Conservation (phyloP, 345 rosid species). For the Litchi chinensis region DNA sequence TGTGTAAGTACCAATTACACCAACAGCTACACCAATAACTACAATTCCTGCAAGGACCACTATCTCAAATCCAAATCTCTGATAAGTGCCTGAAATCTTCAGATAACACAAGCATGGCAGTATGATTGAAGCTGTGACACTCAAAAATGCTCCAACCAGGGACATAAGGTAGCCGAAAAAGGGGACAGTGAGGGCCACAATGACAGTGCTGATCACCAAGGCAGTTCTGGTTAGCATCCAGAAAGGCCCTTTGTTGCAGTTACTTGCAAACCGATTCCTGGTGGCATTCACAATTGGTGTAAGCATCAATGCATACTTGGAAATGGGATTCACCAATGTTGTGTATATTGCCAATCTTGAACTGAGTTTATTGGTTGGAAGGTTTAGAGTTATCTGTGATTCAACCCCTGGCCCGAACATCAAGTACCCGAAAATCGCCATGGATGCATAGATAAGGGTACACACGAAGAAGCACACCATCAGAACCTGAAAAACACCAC, state of each 20-base stretch:
- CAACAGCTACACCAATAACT: constrained; percentile 35
- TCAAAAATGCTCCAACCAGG: constrained; percentile 65
- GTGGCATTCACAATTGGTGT: constrained; percentile 53
- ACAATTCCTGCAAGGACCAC: constrained; percentile 31
- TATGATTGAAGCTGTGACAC: constrained; percentile 47
- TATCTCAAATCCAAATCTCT: constrained; percentile 35
- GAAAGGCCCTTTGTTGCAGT: constrained; percentile 25
- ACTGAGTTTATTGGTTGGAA: constrained; percentile 45
- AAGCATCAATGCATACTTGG: constrained; percentile 63
- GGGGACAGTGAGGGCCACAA: constrained; percentile 53
- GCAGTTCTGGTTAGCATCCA: constrained; percentile 41
- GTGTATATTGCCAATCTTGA: constrained; percentile 69
- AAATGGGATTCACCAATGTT: constrained; percentile 58
- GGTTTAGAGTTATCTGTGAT: constrained; percentile 63
- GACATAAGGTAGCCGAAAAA: constrained; percentile 59
- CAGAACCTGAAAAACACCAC: constrained; percentile 41
- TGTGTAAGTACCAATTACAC: constrained; percentile 51
- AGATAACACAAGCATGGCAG: constrained; percentile 57
- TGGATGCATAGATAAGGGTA: constrained; percentile 50
- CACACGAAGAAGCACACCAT: constrained; percentile 52
- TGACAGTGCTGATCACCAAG: constrained; percentile 47
- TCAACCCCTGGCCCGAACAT: constrained; percentile 52
- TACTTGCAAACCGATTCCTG: constrained; percentile 33
- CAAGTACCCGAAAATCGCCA: constrained; percentile 62
- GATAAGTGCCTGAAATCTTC: constrained; percentile 50